These are phyloP conservation scores for Cucumis cinereus DNA, from an alignment of 306 rosid species.

Conservation along the genomic window DNA sequence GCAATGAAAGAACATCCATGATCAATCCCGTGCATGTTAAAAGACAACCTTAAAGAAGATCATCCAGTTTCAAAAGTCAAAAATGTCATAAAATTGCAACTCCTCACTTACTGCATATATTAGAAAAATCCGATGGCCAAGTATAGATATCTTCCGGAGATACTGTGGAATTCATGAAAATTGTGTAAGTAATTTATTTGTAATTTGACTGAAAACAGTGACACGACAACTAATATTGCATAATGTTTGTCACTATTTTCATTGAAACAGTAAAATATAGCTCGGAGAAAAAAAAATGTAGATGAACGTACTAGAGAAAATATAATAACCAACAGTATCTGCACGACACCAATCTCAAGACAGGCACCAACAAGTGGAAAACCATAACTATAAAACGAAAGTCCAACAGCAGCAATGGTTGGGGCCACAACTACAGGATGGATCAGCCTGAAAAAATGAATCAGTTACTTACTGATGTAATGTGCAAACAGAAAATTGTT, in stretches of 20 bases:
- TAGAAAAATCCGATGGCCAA: slow-evolving; percentile 91
- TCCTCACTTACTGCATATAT: slow-evolving; percentile 71
- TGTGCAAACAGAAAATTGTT: neutral
- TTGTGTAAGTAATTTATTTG: neutral
- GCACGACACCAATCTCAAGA: slow-evolving; percentile 89
- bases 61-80: neutral
- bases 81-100: neutral
- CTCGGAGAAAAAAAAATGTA: neutral
- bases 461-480: neutral
- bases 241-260: neutral
- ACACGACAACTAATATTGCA: neutral
- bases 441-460: slow-evolving; percentile 55
- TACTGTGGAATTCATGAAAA: slow-evolving; percentile 39
- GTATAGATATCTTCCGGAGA: slow-evolving; percentile 82
- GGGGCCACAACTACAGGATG: slow-evolving; percentile 97
- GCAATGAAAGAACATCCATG: slow-evolving; percentile 15
- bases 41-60: neutral
- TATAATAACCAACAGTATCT: slow-evolving; percentile 65
- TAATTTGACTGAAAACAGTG: neutral
- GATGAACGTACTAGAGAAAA: slow-evolving; percentile 84
- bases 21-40: neutral
- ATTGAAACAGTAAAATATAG: neutral
- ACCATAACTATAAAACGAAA: slow-evolving; percentile 91
- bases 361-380: slow-evolving; percentile 85
- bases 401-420: slow-evolving; percentile 98